A percentile compares a stretch with the other conserved stretches of the same genome.
These are phyloP conservation scores for Sistotremastrum niveocremeum DNA, from an alignment of 768 basidiomycete species.

Conservation along the genomic window DNA sequence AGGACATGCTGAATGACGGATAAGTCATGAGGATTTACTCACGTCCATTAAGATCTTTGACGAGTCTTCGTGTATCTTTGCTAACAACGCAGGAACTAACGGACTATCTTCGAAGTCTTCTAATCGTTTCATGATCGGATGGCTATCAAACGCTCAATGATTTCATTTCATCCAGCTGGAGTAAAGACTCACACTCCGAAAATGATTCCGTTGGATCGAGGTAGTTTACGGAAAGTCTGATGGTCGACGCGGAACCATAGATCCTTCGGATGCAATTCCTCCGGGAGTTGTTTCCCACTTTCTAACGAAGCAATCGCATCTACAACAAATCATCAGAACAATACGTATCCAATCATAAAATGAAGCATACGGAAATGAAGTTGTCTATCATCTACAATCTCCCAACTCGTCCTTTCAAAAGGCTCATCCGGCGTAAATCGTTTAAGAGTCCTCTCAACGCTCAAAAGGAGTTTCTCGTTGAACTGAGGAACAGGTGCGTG, in stretches of 20 bases:
- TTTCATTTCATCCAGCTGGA: not conserved
- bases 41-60: conserved; percentile 16
- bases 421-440: conserved; percentile 20
- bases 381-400: conserved; percentile 20
- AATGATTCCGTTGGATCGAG: conserved; percentile 18
- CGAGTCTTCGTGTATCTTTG: conserved; percentile 18
- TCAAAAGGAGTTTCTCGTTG: conserved; percentile 20
- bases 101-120: conserved; percentile 20
- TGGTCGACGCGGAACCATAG: conserved; percentile 21
- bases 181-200: conserved; percentile 17
- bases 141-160: conserved; percentile 7
- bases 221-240: conserved; percentile 26
- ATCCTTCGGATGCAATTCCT: conserved; percentile 16
- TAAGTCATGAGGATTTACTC: conserved; percentile 1
- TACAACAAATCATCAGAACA: conserved; percentile 1
- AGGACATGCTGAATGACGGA: no score
- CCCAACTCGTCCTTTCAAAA: conserved; percentile 24
- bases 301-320: conserved; percentile 12
- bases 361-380: conserved; percentile 14
- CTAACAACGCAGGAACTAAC: conserved; percentile 19
- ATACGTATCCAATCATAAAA: not conserved
- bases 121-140: conserved; percentile 19
- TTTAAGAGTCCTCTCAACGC: conserved; percentile 23
- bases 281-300: conserved; percentile 1
- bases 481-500: conserved; percentile 21